phyloP scores from a whole-genome alignment of 1,284 basidiomycete genomes.

The Melampsora americana region DNA sequence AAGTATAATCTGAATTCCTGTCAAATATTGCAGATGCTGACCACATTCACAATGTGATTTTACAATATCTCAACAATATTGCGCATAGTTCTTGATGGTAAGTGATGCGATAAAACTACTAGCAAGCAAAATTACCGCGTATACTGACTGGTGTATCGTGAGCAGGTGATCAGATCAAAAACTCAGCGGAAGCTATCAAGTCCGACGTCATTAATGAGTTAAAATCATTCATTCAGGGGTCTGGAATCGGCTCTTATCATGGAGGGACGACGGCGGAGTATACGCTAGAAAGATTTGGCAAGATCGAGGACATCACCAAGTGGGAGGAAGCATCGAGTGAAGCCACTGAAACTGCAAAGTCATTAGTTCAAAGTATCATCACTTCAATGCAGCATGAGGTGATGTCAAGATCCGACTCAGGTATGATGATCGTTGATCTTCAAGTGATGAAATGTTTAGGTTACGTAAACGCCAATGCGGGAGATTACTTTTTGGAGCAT shows the following conservation, averaged over 20 bases:
- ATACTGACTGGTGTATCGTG: neutral
- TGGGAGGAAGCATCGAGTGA: neutral
- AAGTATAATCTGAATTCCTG: neutral
- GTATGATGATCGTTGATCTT: neutral
- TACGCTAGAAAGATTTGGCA: neutral
- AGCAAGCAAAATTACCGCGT: neutral
- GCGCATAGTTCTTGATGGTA: neutral
- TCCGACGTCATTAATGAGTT: neutral
- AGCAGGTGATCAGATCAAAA: neutral
- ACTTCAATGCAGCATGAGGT: neutral
- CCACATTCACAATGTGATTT: neutral
- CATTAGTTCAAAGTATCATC: neutral
- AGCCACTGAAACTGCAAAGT: neutral
- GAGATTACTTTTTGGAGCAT: conserved; percentile 6
- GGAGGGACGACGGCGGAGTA: neutral
- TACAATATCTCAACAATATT: neutral
- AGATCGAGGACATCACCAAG: neutral
- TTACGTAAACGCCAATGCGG: neutral
- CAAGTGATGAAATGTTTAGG: conserved; percentile 11
- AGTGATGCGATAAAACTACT: neutral
- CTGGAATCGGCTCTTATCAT: neutral
- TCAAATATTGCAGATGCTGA: neutral
- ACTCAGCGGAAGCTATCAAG: neutral
- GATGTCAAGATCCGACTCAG: neutral
- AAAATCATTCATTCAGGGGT: neutral